Percentiles rank a stretch among this genome's conserved stretches.
These are phyloP conservation scores for Fusarium fracticaudum DNA, from an alignment of 2,329 filamentous ascomycete genomes.

Conservation along the genomic window DNA sequence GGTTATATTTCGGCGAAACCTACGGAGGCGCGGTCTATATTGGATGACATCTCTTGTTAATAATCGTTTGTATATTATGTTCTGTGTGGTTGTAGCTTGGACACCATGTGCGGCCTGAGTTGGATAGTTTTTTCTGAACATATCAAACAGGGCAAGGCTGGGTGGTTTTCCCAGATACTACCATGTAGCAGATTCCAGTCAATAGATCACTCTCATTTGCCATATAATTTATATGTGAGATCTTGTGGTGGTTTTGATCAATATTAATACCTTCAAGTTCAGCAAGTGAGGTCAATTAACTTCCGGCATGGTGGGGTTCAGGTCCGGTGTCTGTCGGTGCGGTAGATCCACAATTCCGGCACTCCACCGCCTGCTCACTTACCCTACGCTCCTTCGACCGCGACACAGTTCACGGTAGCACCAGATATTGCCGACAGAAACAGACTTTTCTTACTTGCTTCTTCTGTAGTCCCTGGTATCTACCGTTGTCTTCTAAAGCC, in stretches of 20 bases:
- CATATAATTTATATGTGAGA: fast-evolving
- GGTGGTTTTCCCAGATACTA: too few species aligned
- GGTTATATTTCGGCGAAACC: fast-evolving
- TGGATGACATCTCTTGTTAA: fast-evolving
- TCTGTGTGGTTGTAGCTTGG: not conserved
- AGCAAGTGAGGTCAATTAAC: not conserved
- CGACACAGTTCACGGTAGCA: too few species aligned
- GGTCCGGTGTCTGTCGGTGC: not conserved
- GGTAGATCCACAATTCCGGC: not conserved
- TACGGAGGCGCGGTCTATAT: fast-evolving
- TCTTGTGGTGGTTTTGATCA: fast-evolving
- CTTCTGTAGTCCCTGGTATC: too few species aligned
- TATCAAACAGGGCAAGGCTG: not conserved
- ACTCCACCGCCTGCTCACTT: not conserved
- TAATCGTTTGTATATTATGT: fast-evolving
- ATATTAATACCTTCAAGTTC: fast-evolving
- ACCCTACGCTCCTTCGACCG: too few species aligned
- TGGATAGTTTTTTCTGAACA: not conserved
- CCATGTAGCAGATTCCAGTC: fast-evolving
- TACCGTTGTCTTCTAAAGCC: too few species aligned
- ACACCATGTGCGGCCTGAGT: not conserved
- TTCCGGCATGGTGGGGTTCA: not conserved
- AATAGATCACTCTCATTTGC: fast-evolving
- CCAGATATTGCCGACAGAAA: too few species aligned
- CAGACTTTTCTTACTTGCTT: too few species aligned